phyloP scores from a whole-genome alignment of 2,329 filamentous ascomycete species.

The Rhynchosporium secalis region DNA sequence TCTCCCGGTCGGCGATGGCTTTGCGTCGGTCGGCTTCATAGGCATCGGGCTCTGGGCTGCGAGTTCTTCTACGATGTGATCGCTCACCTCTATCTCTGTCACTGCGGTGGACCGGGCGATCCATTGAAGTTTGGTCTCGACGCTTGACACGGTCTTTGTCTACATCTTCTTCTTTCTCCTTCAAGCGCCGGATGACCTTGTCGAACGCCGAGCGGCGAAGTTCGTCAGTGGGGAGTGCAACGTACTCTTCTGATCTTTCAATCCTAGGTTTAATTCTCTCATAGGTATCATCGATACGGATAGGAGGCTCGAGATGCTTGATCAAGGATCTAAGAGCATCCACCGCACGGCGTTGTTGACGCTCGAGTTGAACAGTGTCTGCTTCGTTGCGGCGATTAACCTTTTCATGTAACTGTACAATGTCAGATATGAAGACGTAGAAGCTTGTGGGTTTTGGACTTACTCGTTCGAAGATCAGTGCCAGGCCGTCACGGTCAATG shows the following conservation, averaged over 20 bases:
- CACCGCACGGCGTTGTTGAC: constrained; percentile 78
- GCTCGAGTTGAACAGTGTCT: constrained; percentile 77
- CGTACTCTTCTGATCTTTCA: constrained; percentile 80
- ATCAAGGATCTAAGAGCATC: constrained; percentile 84
- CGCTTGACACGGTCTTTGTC: constrained; percentile 66
- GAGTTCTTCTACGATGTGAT: constrained; percentile 70
- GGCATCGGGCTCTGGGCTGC: constrained; percentile 86
- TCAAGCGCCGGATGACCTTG: constrained; percentile 85
- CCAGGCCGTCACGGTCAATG: constrained; percentile 77
- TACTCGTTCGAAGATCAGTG: constrained; percentile 81
- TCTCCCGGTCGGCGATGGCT: constrained; percentile 90
- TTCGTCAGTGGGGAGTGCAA: constrained; percentile 79
- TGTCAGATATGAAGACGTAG: constrained; percentile 31
- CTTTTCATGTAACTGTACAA: constrained; percentile 73
- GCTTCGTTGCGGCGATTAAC: constrained; percentile 79
- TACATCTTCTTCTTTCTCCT: constrained; percentile 82
- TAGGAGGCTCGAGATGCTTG: constrained; percentile 85
- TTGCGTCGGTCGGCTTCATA: constrained; percentile 96
- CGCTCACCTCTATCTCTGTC: constrained; percentile 62
- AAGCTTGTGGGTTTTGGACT: constrained; percentile 35
- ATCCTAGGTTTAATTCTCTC: constrained; percentile 82
- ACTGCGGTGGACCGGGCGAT: constrained; percentile 42
- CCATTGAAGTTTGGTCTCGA: constrained; percentile 55
- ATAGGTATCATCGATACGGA: constrained; percentile 78
- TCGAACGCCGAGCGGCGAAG: constrained; percentile 83